Base-by-base conservation (phyloP, 192 early-diverging fungal genomes). In the Entophlyctis luteolus region DNA sequence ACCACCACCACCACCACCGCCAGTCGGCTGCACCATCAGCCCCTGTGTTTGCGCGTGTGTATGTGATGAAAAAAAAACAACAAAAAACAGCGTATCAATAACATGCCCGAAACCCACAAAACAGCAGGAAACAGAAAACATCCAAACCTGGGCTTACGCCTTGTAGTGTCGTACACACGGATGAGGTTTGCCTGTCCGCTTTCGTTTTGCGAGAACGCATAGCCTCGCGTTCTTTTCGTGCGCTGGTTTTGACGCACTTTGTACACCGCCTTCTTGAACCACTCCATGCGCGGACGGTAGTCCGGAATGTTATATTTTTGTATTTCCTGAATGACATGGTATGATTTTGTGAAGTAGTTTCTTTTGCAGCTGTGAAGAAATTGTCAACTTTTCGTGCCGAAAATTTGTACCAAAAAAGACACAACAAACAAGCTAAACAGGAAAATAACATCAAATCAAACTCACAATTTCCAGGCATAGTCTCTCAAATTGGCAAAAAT, bases 231-330 rank as follows among this genome's bases (percentile, higher is more conserved):
- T 29, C 93, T 84, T 71, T 94, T 93, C 5, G 93, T 77, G 42
- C 97, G 84, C 77, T 98, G 95, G 48, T 93, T 89, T 66, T 75
- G 65, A 5, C 82, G 73, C 3, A 93, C 95, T 82, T 99, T 99
- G 82, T 96, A 88, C n/a, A 99, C 95, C 4, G 94, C 94, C 77
- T 99, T 95, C 67, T 91, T 84, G 92, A 99, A 99, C 55, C 91
- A 86, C 74, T 99, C 95, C 92, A 95, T 93, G 37, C 97, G 84
- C 46, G 97, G 97, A 37, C 95, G 86, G 71, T 95, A 95, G 73
- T 99, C 97, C 25, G 94, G 97, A 57, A 99, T 92, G 77, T 99
- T 98, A 86, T 90, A 93, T 78, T 96, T 97, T 77, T 98, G 91
- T 62, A 99, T 99, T 79, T 99, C 97, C 78, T 98, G 95, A 45